Conservation (phyloP, 306 rosid species). For the Lotus japonicus region DNA sequence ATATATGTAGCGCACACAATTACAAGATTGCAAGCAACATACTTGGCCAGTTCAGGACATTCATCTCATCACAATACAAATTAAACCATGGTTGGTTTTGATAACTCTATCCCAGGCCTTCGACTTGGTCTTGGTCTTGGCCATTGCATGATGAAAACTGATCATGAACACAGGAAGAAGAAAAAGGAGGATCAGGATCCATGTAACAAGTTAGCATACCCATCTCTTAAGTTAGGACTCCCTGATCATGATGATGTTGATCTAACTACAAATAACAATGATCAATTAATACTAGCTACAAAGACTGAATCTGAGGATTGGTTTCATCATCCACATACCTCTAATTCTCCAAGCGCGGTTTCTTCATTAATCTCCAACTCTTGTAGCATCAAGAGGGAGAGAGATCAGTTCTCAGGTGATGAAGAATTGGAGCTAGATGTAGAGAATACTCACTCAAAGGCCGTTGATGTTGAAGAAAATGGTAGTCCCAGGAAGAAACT, state of each 20-base stretch:
- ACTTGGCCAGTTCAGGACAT: no score
- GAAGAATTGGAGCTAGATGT: slow-evolving; percentile 22
- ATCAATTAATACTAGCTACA: background rate
- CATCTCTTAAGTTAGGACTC: slow-evolving; percentile 58
- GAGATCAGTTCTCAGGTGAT: slow-evolving; percentile 23
- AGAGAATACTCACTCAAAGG: slow-evolving; percentile 24
- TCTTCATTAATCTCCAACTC: slow-evolving; percentile 76
- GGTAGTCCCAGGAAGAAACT: slow-evolving; percentile 75
- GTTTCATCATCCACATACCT: slow-evolving; percentile 11
- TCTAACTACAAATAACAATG: background rate
- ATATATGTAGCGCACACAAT: no score
- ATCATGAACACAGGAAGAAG: slow-evolving; percentile 1
- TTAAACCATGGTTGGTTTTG: slow-evolving; percentile 37
- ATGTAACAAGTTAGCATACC: slow-evolving; percentile 26
- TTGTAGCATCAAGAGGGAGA: slow-evolving; percentile 63
- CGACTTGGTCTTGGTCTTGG: slow-evolving; percentile 57
- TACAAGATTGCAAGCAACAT: no score
- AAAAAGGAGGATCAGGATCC: slow-evolving; percentile 28
- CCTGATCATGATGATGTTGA: slow-evolving; percentile 8
- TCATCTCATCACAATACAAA: background rate
- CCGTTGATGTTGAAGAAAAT: slow-evolving; percentile 33
- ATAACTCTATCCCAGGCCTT: slow-evolving; percentile 36
- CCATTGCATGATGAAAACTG: background rate
- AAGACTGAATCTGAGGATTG: slow-evolving; percentile 20
- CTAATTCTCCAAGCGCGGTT: slow-evolving; percentile 37